These are phyloP conservation scores for Xanthoceras sorbifolium DNA, from an alignment of 345 rosid genomes.

Conservation along the genomic window DNA sequence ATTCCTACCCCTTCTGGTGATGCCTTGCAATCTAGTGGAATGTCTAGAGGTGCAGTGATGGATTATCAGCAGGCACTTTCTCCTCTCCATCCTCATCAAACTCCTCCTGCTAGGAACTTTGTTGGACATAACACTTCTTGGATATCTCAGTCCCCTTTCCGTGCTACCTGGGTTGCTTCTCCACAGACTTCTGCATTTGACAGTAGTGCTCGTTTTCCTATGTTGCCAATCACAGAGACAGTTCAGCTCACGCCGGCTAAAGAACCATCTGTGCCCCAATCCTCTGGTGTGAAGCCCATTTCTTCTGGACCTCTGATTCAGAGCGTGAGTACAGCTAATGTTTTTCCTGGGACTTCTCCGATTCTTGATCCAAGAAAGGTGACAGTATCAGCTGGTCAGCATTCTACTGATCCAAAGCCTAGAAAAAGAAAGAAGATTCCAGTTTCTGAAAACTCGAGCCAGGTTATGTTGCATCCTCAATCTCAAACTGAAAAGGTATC, in stretches of 20 bases:
- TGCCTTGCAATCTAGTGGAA: constrained; percentile 51
- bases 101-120: constrained; percentile 58
- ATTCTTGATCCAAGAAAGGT: constrained; percentile 47
- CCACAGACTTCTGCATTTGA: constrained; percentile 67
- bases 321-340: constrained; percentile 44
- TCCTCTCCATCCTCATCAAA: constrained; percentile 69
- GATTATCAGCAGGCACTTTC: constrained; percentile 64
- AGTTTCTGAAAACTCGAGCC: constrained; percentile 47
- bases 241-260: constrained; percentile 59
- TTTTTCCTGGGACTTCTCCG: constrained; percentile 45
- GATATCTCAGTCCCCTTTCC: constrained; percentile 76
- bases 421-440: constrained; percentile 80
- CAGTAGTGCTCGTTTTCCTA: constrained; percentile 54
- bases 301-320: constrained; percentile 36
- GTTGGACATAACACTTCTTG: constrained; percentile 66
- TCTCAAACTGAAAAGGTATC: constrained; percentile 41
- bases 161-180: constrained; percentile 67
- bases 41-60: constrained; percentile 62
- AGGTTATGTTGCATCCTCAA: constrained; percentile 45
- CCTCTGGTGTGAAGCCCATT: constrained; percentile 52
- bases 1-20: constrained; percentile 59
- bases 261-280: constrained; percentile 51
- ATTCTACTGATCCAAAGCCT: constrained; percentile 55
- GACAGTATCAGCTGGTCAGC: constrained; percentile 47
- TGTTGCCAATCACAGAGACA: constrained; percentile 56